A percentile compares a stretch with the other conserved stretches of the same genome.
Evolutionary conservation across 306 rosid genomes (phyloP).

Genomic region (Morella rubra): DNA sequence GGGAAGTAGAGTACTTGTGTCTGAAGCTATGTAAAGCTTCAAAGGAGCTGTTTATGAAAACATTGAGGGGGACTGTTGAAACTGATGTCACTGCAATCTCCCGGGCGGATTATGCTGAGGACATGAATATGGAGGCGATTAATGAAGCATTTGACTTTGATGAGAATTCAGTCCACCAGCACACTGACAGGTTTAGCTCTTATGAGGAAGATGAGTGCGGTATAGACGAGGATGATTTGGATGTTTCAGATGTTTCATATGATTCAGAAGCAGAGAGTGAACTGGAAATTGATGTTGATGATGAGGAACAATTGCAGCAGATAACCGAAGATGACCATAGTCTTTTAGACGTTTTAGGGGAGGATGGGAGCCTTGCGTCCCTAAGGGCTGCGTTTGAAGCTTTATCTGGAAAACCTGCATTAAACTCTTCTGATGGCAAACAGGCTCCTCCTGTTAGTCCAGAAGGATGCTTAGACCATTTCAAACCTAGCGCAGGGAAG

Average conservation of each 20-base stretch:
- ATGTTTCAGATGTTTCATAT: slow-evolving; percentile 54
- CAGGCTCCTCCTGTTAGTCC: slow-evolving; percentile 24
- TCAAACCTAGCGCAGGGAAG: slow-evolving; percentile 32
- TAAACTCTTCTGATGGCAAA: slow-evolving; percentile 33
- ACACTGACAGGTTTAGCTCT: slow-evolving; percentile 59
- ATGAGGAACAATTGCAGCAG: slow-evolving; percentile 21
- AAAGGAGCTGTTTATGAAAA: slow-evolving; percentile 47
- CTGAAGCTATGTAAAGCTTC: slow-evolving; percentile 71
- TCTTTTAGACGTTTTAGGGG: slow-evolving; percentile 44
- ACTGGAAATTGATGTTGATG: slow-evolving; percentile 50
- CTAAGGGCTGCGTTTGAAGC: slow-evolving; percentile 78
- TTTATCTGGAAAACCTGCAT: slow-evolving; percentile 46
- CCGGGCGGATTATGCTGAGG: slow-evolving; percentile 43
- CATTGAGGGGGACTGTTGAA: slow-evolving; percentile 35
- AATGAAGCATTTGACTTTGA: slow-evolving; percentile 72
- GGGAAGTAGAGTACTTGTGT: slow-evolving; percentile 84
- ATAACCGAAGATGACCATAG: slow-evolving; percentile 35
- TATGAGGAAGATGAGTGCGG: slow-evolving; percentile 56
- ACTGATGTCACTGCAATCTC: slow-evolving; percentile 27
- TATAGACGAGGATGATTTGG: slow-evolving; percentile 40
- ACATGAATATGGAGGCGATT: slow-evolving; percentile 57
- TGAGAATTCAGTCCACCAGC: slow-evolving; percentile 42
- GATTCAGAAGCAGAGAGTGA: slow-evolving; percentile 75
- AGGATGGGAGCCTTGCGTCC: slow-evolving; percentile 52
- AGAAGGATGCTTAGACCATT: slow-evolving; percentile 40